phyloP scores from a whole-genome alignment of 441 rosid species.

The Pelargonium fulgidum region DNA sequence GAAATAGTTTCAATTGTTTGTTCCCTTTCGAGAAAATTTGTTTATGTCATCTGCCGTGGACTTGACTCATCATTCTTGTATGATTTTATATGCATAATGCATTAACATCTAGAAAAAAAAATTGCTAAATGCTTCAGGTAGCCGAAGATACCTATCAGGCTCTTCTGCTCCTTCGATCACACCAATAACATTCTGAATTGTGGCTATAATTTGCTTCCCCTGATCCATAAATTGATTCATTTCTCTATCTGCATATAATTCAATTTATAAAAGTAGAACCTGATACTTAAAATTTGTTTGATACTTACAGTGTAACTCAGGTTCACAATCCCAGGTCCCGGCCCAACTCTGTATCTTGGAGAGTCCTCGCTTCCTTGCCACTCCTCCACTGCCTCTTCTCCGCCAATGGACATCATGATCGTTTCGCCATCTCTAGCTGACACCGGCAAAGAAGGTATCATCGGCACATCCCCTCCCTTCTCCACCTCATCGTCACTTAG shows the following conservation, averaged over 20 bases:
- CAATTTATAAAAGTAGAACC: too few relatives aligned
- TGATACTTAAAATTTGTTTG: too few relatives aligned
- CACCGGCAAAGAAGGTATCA: constrained; percentile 52
- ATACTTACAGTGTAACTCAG: constrained; percentile 52
- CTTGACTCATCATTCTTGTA: too few relatives aligned
- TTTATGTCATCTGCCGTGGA: too few relatives aligned
- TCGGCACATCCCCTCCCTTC: constrained; percentile 43
- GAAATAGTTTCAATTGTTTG: too few relatives aligned
- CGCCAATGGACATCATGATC: constrained; percentile 45
- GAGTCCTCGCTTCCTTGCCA: constrained; percentile 52
- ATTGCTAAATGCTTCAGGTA: too few relatives aligned
- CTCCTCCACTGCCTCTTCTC: constrained; percentile 40
- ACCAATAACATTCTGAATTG: constrained; percentile 74
- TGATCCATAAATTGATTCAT: too few relatives aligned
- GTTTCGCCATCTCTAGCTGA: constrained; percentile 40
- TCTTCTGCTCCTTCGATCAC: constrained; percentile 71
- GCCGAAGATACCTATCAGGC: constrained; percentile 91
- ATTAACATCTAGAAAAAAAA: too few relatives aligned
- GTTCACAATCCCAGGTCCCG: constrained; percentile 62
- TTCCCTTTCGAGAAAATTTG: too few relatives aligned
- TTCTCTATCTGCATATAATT: not conserved
- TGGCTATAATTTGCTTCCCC: constrained; percentile 48
- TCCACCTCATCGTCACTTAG: constrained; percentile 57
- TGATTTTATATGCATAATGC: too few relatives aligned
- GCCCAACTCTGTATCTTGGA: constrained; percentile 23